These are phyloP conservation scores for Penstemon davidsonii DNA, from an alignment of 257 asterid species.

Conservation along the genomic window DNA sequence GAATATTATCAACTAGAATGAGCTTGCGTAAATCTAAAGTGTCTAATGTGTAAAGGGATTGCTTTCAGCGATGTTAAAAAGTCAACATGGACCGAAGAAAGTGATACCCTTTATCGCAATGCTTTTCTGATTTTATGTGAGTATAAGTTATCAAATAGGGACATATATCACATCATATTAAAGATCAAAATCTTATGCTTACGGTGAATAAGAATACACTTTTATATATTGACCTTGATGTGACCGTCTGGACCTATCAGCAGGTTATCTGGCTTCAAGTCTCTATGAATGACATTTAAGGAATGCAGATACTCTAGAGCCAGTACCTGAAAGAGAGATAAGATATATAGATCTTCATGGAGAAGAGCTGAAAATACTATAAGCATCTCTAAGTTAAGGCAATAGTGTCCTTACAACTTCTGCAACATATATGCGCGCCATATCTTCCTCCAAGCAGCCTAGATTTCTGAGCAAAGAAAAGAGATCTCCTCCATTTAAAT, in stretches of 20 bases:
- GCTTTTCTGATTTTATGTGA: slow-evolving; percentile 3
- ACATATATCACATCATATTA: slow-evolving; percentile 19
- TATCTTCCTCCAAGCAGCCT: slow-evolving; percentile 97
- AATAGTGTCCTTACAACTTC: slow-evolving; percentile 78
- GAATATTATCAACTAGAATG: slow-evolving; percentile 15
- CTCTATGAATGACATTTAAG: slow-evolving; percentile 84
- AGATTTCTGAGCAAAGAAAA: slow-evolving; percentile 82
- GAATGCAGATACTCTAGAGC: slow-evolving; percentile 98
- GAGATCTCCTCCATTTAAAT: slow-evolving; percentile 97
- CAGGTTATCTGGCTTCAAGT: slow-evolving; percentile 96
- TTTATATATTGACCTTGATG: slow-evolving; percentile 75
- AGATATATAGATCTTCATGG: slow-evolving; percentile 26
- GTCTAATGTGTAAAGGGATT: background rate
- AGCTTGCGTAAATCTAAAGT: slow-evolving; percentile 14
- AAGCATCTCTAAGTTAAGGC: slow-evolving; percentile 21
- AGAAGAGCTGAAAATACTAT: slow-evolving; percentile 29
- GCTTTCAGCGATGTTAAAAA: slow-evolving; percentile 5
- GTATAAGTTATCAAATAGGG: slow-evolving; percentile 20
- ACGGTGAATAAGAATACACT: slow-evolving; percentile 23
- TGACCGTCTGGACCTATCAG: slow-evolving; percentile 97
- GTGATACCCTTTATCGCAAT: slow-evolving; percentile 12
- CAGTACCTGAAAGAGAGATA: slow-evolving; percentile 69
- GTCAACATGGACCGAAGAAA: slow-evolving; percentile 18
- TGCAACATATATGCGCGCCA: slow-evolving; percentile 89
- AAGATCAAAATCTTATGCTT: slow-evolving; percentile 29